Base-by-base conservation (phyloP, 78 protist genomes). In the Guillardia theta region DNA sequence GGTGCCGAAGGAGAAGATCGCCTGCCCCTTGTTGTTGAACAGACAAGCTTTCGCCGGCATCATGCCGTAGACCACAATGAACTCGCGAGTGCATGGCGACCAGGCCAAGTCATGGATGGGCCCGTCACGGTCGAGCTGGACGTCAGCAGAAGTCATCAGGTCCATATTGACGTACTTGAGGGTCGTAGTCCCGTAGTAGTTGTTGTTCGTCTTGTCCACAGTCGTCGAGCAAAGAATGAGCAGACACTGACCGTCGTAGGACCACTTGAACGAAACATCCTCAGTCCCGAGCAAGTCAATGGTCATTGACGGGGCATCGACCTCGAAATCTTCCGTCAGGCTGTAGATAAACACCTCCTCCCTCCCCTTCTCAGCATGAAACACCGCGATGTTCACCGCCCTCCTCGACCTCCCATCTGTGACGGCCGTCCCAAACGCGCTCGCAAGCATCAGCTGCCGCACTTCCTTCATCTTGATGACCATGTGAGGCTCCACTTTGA, bases 51-150 rank as follows among this genome's bases (percentile, higher is more conserved):
- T 78, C 45, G 97, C 95, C 18, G 97, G 97, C 95, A 92, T 94
- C 94, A 36, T n/a, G 50, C 97, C 97, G 50, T 76, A 62, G 39
- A 96, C 92, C 6, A 44, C 93, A 6, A 90, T 30, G 47, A 96
- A 96, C 87, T 80, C 95, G 27, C 30, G 12, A 12, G 53, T n/a
- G 50, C 33, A n/a, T 27, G 97, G 97, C 43, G 45, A 70, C 97
- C 97, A 96, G 47, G 94, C 19, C n/a, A 88, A 50, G 70, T 93
- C 95, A 58, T 96, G 95, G 54, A 96, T 92, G 5, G 96, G 96
- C 19, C 97, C 97, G 9, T 36, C 83, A 4, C 83, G 33, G 78
- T 5, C 78, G 78, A 64, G 78, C 78, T 5, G 43, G 6, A 12
- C 22, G 15, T 64, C 39, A 15, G 12, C 39, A 64, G 78, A 4